Base-by-base conservation (phyloP, 176 grass and related monocot species). In the Rhynchospora tenuis region DNA sequence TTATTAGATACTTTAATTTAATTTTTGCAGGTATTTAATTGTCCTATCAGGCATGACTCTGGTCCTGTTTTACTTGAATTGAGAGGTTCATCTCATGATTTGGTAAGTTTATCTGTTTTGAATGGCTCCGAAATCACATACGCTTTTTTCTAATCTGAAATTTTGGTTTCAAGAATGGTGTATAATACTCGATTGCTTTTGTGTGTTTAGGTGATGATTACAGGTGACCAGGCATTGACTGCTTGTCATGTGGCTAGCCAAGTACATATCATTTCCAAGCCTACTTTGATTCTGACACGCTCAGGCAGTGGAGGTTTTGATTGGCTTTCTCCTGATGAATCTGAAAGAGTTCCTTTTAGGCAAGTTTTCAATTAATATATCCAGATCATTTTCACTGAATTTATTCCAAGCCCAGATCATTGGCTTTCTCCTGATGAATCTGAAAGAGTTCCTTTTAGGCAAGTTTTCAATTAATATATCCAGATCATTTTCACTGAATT, bases 381-480 rank as follows among this genome's bases (percentile, higher is more conserved):
- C 59, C 20, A 24, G 59, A 61, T 24, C 20, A 61, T 61, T 24
- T 61, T 22, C 59, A 61, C 20, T 61, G 19, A 2, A 61, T 24
- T n/a, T 55, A 29, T 51, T 12, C 11, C 11, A n/a, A n/a, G n/a
- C n/a, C n/a, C n/a, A n/a, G n/a, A n/a, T 13, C 28, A 93, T 45
- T 99, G 96, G 96, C 77, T 95, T 89, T 99, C 96, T 1, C 93
- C 93, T 20, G 93, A 98, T 84, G 96, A 98, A 93, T 91, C 88
- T 55, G 96, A 98, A 83, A 91, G 64, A 90, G 85, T 84, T 83
- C 29, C 88, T 15, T 98, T 87, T 84, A 98, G 92, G 96, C 93
- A 93, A 90, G 33, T 22, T 64, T 72, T 2, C 22, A 4, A 61
- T 61, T 61, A 7, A 1, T 61, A 9, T 26, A 61, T 61, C 59